These are phyloP conservation scores for Acorus gramineus DNA, from an alignment of 106 monocot genomes.

Conservation along the genomic window DNA sequence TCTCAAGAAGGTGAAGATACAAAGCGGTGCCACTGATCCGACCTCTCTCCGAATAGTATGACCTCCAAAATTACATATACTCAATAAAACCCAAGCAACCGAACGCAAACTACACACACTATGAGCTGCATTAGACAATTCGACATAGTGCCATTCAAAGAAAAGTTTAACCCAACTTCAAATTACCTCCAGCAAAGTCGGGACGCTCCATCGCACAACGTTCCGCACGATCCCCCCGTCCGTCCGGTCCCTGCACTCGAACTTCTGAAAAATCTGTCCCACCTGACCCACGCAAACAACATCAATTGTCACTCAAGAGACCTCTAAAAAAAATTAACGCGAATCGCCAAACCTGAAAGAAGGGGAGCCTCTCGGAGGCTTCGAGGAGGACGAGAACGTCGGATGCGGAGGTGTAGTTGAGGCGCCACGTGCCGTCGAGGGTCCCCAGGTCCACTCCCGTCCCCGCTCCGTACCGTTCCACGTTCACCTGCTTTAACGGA, in stretches of 20 bases:
- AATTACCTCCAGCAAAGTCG: slow-evolving; percentile 63
- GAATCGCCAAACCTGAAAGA: slow-evolving; percentile 36
- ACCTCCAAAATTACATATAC: no score
- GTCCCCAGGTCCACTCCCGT: slow-evolving; percentile 35
- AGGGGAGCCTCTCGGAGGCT: slow-evolving; percentile 58
- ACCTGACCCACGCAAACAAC: slow-evolving; percentile 25
- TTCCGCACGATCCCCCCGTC: slow-evolving; percentile 85
- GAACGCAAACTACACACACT: no score
- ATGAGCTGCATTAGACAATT: no score
- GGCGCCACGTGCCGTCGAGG: slow-evolving; percentile 80
- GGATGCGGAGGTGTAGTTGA: slow-evolving; percentile 77
- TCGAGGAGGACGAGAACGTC: slow-evolving; percentile 86
- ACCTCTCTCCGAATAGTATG: no score
- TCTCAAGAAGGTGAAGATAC: no score
- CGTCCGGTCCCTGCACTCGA: slow-evolving; percentile 54
- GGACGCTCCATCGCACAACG: slow-evolving; percentile 90
- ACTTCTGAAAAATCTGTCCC: slow-evolving; percentile 93
- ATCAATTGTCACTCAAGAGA: neutral
- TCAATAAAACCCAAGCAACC: no score
- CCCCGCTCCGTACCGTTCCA: slow-evolving; percentile 57
- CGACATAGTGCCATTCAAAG: no score
- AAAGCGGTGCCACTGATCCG: no score
- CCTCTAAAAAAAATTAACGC: neutral
- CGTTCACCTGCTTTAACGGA: slow-evolving; percentile 28
- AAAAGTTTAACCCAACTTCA: no score